phyloP scores from a whole-genome alignment of 352 stramenopile species.

The Phytophthora colocasiae region DNA sequence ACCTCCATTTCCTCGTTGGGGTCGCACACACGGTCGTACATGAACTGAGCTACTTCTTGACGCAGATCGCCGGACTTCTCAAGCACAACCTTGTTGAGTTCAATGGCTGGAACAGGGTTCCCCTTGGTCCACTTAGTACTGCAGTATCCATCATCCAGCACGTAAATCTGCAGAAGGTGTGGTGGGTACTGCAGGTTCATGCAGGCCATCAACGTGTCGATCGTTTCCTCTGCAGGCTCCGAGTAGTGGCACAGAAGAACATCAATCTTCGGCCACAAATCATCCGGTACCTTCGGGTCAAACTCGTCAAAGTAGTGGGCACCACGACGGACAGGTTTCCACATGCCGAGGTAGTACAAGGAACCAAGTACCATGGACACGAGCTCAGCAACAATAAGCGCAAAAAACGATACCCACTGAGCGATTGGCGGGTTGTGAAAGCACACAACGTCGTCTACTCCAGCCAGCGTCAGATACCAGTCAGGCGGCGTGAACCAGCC shows the following conservation, averaged over 20 bases:
- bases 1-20: constrained; percentile 89
- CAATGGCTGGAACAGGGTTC: constrained; percentile 68
- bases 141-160: constrained; percentile 89
- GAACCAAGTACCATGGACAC: constrained; percentile 73
- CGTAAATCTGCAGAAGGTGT: constrained; percentile 86
- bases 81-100: constrained; percentile 80
- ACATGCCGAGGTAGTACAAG: constrained; percentile 92
- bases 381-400: constrained; percentile 68
- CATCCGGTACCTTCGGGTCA: constrained; percentile 79
- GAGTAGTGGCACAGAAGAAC: constrained; percentile 85
- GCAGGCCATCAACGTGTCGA: constrained; percentile 87
- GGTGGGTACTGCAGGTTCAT: constrained; percentile 91
- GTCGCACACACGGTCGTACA: constrained; percentile 89
- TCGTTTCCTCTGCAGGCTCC: constrained; percentile 85
- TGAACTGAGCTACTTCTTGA: constrained; percentile 88
- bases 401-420: constrained; percentile 87
- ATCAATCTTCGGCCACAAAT: constrained; percentile 88
- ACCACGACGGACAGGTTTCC: constrained; percentile 87
- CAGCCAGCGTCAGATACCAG: constrained; percentile 82
- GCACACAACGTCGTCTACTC: constrained; percentile 76
- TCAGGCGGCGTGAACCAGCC: constrained; percentile 70
- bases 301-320: constrained; percentile 91
- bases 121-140: constrained; percentile 83
- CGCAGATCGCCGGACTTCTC: constrained; percentile 83
- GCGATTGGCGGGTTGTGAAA: constrained; percentile 79